Base-by-base conservation (phyloP, 2,329 filamentous ascomycete species). In the Botrytis fragariae region DNA sequence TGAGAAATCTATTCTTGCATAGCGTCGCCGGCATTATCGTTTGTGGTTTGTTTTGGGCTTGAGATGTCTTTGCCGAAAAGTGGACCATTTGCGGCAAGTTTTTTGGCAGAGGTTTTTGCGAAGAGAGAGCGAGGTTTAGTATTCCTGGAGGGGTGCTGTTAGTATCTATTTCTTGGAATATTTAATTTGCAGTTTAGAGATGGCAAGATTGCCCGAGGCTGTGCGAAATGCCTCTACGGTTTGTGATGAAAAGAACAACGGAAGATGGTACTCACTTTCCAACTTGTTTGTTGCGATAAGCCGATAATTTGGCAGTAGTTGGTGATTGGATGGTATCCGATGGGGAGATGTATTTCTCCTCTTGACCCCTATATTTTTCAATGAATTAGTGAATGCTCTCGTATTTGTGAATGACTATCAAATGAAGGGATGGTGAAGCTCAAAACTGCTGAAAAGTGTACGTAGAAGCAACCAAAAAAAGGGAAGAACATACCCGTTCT, bases 291-390 rank as follows among this genome's bases (percentile, higher is more conserved):
- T 89, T 93, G 83, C 93, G 92, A 83, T 95, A 89, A 59, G 92
- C 91, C 76, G 87, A 92, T 79, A 96, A 88, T 87, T 96, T 96
- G 82, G 92, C 91, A 29, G 91, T 92, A 83, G 93, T 94, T 51
- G 93, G 93, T 79, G 92, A 94, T 90, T 94, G 93, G 85, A 97
- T 95, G 83, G 90, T 90, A 83, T 97, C 93, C n/a, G 92, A 95
- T 4, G 93, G 93, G 29, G 92, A 95, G 81, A 95, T 86, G 83
- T 95, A 95, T 57, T 78, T 76, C 76, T 78, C 77, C 60, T 80
- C 75, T 73, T 82, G 64, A 22, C 69, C 69, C 51, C 67, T 70
- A 45, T 44, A 62, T 4, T 48, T 18, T 18, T 20, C 51, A 72
- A 32, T 4, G 25, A 57, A 32, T 68, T 42, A 59, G 65, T 69